Evolutionary conservation across 192 early-diverging fungal genomes (phyloP).

Genomic region (Umbelopsis isabellina): DNA sequence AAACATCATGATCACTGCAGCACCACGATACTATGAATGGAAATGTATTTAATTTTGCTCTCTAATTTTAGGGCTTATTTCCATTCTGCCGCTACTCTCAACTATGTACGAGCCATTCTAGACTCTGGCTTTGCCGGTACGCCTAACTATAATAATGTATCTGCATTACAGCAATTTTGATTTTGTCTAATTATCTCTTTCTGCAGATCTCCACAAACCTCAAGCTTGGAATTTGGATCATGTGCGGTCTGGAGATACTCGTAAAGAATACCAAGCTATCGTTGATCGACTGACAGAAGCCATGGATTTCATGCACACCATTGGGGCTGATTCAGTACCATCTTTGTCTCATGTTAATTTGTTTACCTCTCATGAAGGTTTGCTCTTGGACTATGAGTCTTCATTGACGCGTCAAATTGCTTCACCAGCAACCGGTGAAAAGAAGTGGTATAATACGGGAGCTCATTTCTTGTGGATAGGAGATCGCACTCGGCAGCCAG

Average conservation of each 20-base stretch:
- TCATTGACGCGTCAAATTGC: slow-evolving; percentile 73
- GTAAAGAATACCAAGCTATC: slow-evolving; percentile 88
- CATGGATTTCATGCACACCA: slow-evolving; percentile 92
- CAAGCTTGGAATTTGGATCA: slow-evolving; percentile 89
- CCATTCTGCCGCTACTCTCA: slow-evolving; percentile 95
- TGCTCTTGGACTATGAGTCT: slow-evolving; percentile 92
- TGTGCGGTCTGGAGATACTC: slow-evolving; percentile 77
- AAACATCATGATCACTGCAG: too few species aligned
- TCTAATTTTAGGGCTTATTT: slow-evolving; percentile 77
- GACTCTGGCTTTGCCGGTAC: slow-evolving; percentile 76
- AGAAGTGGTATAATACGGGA: slow-evolving; percentile 88
- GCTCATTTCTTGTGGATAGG: slow-evolving; percentile 99
- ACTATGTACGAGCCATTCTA: slow-evolving; percentile 90
- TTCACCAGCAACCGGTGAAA: slow-evolving; percentile 50
- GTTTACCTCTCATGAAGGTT: slow-evolving; percentile 95
- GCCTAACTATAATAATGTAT: not conserved
- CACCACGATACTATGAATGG: too few species aligned
- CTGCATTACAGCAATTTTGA: not conserved
- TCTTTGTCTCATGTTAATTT: slow-evolving; percentile 85
- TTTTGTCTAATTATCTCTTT: not conserved
- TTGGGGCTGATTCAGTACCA: slow-evolving; percentile 75
- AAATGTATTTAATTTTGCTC: not conserved
- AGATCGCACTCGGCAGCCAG: slow-evolving; percentile 93
- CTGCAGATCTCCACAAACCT: slow-evolving; percentile 84
- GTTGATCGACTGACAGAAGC: slow-evolving; percentile 86